phyloP scores from a whole-genome alignment of 2,329 filamentous ascomycete genomes.

The Ploettnerulaceae sp. region DNA sequence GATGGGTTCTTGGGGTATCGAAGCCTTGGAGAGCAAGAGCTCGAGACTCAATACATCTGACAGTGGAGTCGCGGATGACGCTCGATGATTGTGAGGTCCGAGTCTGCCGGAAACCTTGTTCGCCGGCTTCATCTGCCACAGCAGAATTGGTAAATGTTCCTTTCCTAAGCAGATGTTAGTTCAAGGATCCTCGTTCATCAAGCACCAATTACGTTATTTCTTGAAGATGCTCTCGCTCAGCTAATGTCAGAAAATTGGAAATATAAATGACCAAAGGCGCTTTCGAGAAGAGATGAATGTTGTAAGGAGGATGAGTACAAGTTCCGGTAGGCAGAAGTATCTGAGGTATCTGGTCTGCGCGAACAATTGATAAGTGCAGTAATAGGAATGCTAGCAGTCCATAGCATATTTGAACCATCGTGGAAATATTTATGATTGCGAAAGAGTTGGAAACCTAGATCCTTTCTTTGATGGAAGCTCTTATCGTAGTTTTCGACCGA shows the following conservation, averaged over 20 bases:
- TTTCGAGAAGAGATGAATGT: slow-evolving; percentile 44
- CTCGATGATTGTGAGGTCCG: slow-evolving; percentile 46
- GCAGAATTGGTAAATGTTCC: slow-evolving; percentile 39
- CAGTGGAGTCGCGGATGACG: slow-evolving; percentile 40
- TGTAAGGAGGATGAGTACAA: slow-evolving; percentile 20
- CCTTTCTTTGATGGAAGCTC: neutral
- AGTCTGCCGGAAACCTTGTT: slow-evolving; percentile 41
- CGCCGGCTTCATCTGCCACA: slow-evolving; percentile 42
- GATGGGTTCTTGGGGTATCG: slow-evolving; percentile 45
- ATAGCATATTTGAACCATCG: neutral
- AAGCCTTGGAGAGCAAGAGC: slow-evolving; percentile 54
- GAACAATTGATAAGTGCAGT: neutral
- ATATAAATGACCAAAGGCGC: slow-evolving; percentile 53
- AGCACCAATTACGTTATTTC: slow-evolving; percentile 41
- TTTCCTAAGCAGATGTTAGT: slow-evolving; percentile 14
- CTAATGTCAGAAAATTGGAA: slow-evolving; percentile 44
- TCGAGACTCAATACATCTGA: slow-evolving; percentile 52
- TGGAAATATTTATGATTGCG: neutral
- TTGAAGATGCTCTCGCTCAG: slow-evolving; percentile 47
- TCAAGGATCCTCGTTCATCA: neutral
- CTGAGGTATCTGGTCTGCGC: slow-evolving; percentile 7
- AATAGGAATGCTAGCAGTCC: neutral
- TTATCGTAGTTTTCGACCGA: neutral
- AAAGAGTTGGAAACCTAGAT: neutral
- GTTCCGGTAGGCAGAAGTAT: too few species aligned